A percentile compares a stretch with the other conserved stretches of the same genome.
Conservation (phyloP, 176 grass and related monocot species). For the Pontederia paniculata region DNA sequence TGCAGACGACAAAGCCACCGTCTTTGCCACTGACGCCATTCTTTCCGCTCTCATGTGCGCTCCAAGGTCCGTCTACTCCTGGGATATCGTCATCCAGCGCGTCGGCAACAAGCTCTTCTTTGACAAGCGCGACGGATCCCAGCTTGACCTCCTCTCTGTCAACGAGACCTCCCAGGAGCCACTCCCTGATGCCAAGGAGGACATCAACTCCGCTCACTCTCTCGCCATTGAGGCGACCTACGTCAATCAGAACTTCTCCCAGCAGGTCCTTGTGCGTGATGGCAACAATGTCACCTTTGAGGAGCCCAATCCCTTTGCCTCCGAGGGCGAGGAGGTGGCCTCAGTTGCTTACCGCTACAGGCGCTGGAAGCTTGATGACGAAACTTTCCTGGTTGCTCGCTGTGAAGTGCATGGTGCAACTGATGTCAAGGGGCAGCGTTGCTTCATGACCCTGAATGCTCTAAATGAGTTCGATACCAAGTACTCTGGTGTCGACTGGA, state of each 20-base stretch:
- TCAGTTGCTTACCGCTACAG: constrained; percentile 11
- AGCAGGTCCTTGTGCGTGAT: constrained; percentile 9
- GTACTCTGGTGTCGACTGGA: constrained; percentile 5
- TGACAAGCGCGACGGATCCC: not conserved
- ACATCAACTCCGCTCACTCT: constrained; percentile 4
- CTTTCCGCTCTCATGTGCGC: constrained; percentile 8
- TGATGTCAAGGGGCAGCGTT: constrained; percentile 7
- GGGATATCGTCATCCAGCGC: constrained; percentile 7
- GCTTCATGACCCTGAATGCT: constrained; percentile 7
- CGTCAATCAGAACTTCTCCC: constrained; percentile 15
- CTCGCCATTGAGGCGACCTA: constrained; percentile 9
- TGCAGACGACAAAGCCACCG: constrained; percentile 1
- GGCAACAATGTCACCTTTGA: constrained; percentile 12
- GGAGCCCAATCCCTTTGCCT: constrained; percentile 12
- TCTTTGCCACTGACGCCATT: constrained; percentile 10
- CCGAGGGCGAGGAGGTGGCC: constrained; percentile 8
- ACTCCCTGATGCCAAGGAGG: constrained; percentile 6
- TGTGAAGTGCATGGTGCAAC: constrained; percentile 2
- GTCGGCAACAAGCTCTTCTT: constrained; percentile 7
- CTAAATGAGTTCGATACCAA: constrained; percentile 11
- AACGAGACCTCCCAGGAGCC: constrained; percentile 2
- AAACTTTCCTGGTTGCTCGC: constrained; percentile 1
- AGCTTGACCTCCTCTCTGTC: constrained; percentile 1
- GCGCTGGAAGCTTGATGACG: constrained; percentile 2
- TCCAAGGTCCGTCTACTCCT: not conserved